Percentiles rank a stretch among this genome's conserved stretches.
Evolutionary conservation across 192 early-diverging fungal species (phyloP).

Genomic region (Coemansia sp.): DNA sequence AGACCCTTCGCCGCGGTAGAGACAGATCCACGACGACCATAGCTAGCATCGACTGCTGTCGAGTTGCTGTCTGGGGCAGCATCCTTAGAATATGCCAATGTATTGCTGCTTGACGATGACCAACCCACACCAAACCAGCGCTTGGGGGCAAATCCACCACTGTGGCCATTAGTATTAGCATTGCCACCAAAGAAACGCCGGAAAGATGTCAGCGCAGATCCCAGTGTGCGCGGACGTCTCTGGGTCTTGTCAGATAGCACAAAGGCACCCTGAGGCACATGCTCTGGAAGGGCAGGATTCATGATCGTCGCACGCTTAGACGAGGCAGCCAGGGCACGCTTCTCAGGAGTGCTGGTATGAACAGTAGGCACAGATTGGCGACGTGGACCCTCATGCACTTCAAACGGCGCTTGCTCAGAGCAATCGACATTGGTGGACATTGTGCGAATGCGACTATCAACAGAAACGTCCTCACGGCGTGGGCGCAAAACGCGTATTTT

Average conservation of each 20-base stretch:
- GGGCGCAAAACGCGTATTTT: constrained; percentile 52
- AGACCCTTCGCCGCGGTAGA: constrained; percentile 13
- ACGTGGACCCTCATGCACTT: constrained; percentile 28
- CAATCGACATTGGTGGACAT: constrained; percentile 33
- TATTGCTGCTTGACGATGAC: not conserved
- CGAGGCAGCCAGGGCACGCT: constrained; percentile 25
- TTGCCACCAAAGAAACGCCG: constrained; percentile 42
- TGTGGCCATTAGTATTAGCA: not conserved
- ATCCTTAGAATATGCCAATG: constrained; percentile 10
- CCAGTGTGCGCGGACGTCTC: constrained; percentile 38
- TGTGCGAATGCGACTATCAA: constrained; percentile 30
- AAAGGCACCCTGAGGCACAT: constrained; percentile 23
- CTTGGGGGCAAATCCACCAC: constrained; percentile 22
- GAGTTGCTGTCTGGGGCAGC: constrained; percentile 25
- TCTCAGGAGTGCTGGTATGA: constrained; percentile 9
- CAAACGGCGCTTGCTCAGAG: constrained; percentile 1
- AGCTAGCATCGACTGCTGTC: constrained; percentile 16
- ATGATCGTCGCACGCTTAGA: constrained; percentile 51
- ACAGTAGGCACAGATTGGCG: constrained; percentile 49
- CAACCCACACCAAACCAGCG: constrained; percentile 42
- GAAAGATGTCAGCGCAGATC: constrained; percentile 49
- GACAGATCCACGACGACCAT: constrained; percentile 27
- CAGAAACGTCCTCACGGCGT: constrained; percentile 16
- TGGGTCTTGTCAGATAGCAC: constrained; percentile 27
- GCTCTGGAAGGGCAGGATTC: constrained; percentile 30